Evolutionary conservation across 192 early-diverging fungal genomes (phyloP).

Genomic region (Spinellus fusiger): DNA sequence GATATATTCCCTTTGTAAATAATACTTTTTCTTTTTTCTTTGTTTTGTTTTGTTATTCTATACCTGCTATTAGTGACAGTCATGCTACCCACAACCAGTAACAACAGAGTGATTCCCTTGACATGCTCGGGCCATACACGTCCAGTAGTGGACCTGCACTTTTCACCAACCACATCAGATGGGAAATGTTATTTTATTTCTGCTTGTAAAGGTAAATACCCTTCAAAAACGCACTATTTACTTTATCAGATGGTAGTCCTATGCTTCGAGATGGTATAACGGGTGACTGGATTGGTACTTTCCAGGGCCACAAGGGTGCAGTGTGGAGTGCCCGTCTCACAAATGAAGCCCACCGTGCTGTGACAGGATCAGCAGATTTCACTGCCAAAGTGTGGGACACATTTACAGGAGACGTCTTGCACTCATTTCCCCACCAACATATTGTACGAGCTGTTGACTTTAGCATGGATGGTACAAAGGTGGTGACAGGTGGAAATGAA

Average conservation of each 20-base stretch:
- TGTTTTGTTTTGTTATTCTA: not conserved
- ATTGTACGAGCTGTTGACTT: slow-evolving; percentile 85
- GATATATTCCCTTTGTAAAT: not conserved
- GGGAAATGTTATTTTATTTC: slow-evolving; percentile 77
- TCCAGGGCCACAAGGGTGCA: slow-evolving; percentile 87
- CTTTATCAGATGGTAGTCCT: slow-evolving; percentile 78
- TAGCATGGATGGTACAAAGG: slow-evolving; percentile 57
- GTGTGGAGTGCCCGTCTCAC: slow-evolving; percentile 84
- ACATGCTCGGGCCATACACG: slow-evolving; percentile 89
- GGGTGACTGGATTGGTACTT: slow-evolving; percentile 92
- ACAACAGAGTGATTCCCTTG: slow-evolving; percentile 56
- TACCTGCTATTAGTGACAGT: no score
- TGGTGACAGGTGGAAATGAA: slow-evolving; percentile 81
- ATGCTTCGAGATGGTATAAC: slow-evolving; percentile 83
- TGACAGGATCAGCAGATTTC: slow-evolving; percentile 92
- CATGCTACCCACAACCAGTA: not conserved
- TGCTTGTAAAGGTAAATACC: slow-evolving; percentile 74
- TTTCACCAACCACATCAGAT: slow-evolving; percentile 66
- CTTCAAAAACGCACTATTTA: not conserved
- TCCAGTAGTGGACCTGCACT: slow-evolving; percentile 83
- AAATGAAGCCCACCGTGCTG: slow-evolving; percentile 69
- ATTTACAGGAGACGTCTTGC: slow-evolving; percentile 61
- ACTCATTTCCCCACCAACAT: slow-evolving; percentile 70
- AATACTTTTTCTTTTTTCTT: not conserved
- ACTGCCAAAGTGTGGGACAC: slow-evolving; percentile 88